A percentile compares a stretch with the other conserved stretches of the same genome.
Conservation (phyloP, 1,139 yeast species). For the Geotrichum histeridarum region DNA sequence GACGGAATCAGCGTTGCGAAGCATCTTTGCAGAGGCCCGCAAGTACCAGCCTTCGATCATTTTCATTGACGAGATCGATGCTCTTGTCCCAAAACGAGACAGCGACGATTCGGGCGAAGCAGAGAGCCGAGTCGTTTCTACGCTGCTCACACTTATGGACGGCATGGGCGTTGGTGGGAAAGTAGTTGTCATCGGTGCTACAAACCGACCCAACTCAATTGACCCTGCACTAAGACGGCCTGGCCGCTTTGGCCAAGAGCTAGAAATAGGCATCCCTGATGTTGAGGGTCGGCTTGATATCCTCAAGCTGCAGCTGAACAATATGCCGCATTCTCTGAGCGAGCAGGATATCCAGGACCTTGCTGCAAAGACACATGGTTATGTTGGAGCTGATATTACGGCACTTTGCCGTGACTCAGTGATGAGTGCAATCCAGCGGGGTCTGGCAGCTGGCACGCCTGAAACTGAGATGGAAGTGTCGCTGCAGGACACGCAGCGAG, state of each 20-base stretch:
- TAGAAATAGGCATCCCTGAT: slow-evolving; percentile 96
- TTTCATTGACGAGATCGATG: slow-evolving; percentile 88
- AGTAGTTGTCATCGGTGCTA: slow-evolving; percentile 76
- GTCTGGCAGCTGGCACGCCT: slow-evolving; percentile 40
- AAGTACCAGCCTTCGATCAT: slow-evolving; percentile 81
- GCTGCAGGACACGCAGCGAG: slow-evolving; percentile 55
- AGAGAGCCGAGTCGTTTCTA: slow-evolving; percentile 84
- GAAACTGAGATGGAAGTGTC: slow-evolving; percentile 40
- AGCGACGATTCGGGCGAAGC: slow-evolving; percentile 86
- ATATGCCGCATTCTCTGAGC: slow-evolving; percentile 60
- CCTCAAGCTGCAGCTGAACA: slow-evolving; percentile 53
- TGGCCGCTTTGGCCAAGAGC: slow-evolving; percentile 98
- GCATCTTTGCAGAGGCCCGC: slow-evolving; percentile 77
- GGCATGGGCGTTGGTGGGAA: slow-evolving; percentile 69
- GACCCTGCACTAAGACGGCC: slow-evolving; percentile 98
- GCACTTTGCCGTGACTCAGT: slow-evolving; percentile 88
- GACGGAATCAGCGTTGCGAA: slow-evolving; percentile 77
- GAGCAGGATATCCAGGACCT: slow-evolving; percentile 51
- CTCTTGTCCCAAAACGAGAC: slow-evolving; percentile 75
- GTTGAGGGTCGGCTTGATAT: slow-evolving; percentile 92
- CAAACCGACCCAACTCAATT: slow-evolving; percentile 96
- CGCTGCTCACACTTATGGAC: slow-evolving; percentile 83
- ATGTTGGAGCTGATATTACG: slow-evolving; percentile 91
- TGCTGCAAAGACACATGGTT: slow-evolving; percentile 86
- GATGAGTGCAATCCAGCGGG: slow-evolving; percentile 70